Evolutionary conservation across 179 eudicot genomes (phyloP), one percentile per base, ranked within the genome.

Genomic region (Camellia oleifera): DNA sequence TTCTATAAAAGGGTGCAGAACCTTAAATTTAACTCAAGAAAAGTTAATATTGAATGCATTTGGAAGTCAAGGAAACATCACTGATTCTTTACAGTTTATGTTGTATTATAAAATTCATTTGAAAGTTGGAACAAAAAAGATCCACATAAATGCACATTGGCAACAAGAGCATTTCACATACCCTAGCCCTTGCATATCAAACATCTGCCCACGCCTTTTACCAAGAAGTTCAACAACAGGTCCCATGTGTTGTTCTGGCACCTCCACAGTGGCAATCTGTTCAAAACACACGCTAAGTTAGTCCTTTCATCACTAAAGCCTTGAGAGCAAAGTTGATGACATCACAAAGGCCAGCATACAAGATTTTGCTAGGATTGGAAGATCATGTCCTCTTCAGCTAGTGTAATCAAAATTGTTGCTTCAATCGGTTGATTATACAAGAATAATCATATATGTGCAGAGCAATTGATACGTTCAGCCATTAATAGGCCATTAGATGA

Each of bases 171-270:
- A 60, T 72, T 68, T 72, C 13, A 69, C 85, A 40, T 88, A 96
- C 99, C 99, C 99, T 75, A 85, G 81, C 71, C 90, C 94, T 88
- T 94, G 91, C 99, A 96, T 94, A 76, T 96, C 96, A 84, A 88
- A 84, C 99, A 96, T 96, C 81, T 82, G 92, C 66, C 99, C 99
- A 85, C 99, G 99, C 85, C 99, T 90, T 92, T 86, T 89, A 79
- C 99, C 99, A 79, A 96, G 94, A 86, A 96, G 96, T 88, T 96
- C 99, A 73, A 96, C 98, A 75, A 96, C 97, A 58, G 98, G 74
- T 6, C 99, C 99, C 94, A 92, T 86, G 78, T 94, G 93, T 82
- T 84, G 92, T 86, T 96, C 96, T 0, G 96, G 97, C 68, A 96
- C 99, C 88, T 94, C 99, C 77, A 96, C 98, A 32, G 93, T 86